Conservation (phyloP, 2,329 filamentous ascomycete genomes). For the Huntiella savannae region DNA sequence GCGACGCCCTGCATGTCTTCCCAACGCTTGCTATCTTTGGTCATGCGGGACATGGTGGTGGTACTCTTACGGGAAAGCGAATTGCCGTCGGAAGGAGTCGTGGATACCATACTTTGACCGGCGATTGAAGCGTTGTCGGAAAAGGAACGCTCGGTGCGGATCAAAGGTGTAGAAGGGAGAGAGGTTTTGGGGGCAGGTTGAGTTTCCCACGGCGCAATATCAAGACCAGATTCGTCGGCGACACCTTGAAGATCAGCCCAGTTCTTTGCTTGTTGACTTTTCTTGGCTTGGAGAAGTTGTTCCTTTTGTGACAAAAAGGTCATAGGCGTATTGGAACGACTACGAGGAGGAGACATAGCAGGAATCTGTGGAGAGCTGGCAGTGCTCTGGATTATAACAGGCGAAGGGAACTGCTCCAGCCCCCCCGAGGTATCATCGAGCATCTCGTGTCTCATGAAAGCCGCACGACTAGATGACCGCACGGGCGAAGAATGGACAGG, state of each 20-base stretch:
- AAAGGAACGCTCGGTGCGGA: neutral
- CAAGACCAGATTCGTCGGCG: conserved; percentile 4
- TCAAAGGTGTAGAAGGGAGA: neutral
- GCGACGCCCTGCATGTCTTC: conserved; percentile 7
- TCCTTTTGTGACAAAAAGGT: neutral
- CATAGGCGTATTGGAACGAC: neutral
- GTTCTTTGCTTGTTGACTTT: conserved; percentile 3
- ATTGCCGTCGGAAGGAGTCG: neutral
- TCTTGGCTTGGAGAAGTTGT: neutral
- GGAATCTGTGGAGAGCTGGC: neutral
- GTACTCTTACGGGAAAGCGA: conserved; percentile 3
- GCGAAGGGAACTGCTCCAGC: conserved; percentile 2
- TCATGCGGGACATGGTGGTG: neutral
- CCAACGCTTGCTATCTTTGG: conserved; percentile 4
- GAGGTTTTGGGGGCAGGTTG: neutral
- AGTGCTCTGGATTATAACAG: neutral
- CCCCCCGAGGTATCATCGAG: neutral
- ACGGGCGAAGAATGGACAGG: neutral
- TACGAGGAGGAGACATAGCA: neutral
- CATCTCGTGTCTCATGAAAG: too few species aligned
- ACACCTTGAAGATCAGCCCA: conserved; percentile 6
- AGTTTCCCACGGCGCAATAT: conserved; percentile 3
- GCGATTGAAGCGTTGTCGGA: conserved; percentile 4
- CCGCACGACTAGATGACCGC: neutral
- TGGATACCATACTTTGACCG: neutral